These are phyloP conservation scores for Begonia masoniana DNA, from an alignment of 306 rosid genomes.

Conservation along the genomic window DNA sequence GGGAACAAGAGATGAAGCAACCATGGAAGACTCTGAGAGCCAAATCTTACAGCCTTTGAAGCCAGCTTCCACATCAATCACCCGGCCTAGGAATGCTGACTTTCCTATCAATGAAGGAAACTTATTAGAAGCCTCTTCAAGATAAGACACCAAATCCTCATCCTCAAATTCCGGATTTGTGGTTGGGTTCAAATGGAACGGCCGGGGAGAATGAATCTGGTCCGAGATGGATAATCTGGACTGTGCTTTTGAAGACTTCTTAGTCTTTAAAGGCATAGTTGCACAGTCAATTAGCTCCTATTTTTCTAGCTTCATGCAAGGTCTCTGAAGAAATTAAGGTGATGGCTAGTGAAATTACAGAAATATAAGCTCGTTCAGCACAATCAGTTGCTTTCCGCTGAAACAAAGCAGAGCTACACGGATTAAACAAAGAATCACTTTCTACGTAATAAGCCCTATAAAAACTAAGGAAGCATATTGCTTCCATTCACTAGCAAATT, in stretches of 20 bases:
- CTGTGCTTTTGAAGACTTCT: conserved; percentile 37
- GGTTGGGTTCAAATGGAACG: conserved; percentile 9
- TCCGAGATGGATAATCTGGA: conserved; percentile 29
- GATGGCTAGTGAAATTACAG: too few relatives aligned
- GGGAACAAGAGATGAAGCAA: conserved; percentile 37
- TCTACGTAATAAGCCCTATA: too few relatives aligned
- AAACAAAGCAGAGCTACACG: too few relatives aligned
- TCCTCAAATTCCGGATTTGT: too few relatives aligned
- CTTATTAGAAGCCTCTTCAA: conserved; percentile 44
- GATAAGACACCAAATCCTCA: conserved; percentile 18
- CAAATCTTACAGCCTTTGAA: conserved; percentile 36
- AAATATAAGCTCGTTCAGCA: too few relatives aligned
- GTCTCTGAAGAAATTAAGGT: background rate
- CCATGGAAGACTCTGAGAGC: conserved; percentile 69
- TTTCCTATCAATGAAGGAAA: conserved; percentile 43
- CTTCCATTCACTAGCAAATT: too few relatives aligned
- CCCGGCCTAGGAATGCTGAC: conserved; percentile 38
- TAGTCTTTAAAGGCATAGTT: conserved; percentile 58
- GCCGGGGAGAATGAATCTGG: conserved; percentile 18
- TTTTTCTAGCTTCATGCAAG: background rate
- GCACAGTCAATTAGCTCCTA: background rate
- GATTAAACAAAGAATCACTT: too few relatives aligned
- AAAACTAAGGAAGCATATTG: too few relatives aligned
- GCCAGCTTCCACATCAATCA: conserved; percentile 20
- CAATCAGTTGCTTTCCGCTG: too few relatives aligned